Base-by-base conservation (phyloP, 495 filamentous ascomycete genomes). In the Talaromyces nanjingensis region DNA sequence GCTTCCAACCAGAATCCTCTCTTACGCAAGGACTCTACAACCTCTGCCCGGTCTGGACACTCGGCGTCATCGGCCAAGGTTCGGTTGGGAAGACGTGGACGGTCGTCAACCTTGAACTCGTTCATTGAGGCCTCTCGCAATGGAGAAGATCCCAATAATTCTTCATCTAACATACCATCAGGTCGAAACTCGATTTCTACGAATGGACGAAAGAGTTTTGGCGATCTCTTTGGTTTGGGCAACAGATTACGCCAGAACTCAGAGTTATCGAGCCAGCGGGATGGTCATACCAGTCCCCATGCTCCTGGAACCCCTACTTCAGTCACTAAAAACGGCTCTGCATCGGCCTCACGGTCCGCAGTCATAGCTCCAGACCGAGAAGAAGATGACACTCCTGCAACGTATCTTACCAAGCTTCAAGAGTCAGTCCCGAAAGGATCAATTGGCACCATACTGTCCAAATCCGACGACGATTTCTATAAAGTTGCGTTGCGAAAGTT, bases 21-120 rank as follows among this genome's bases (percentile, higher is more conserved):
- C 66, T 76, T 76, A 68, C 86, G 79, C 68, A 86, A 81, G 76
- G 74, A 91, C 80, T 84, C 87, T 64, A 78, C 86, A 67, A 71
- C 80, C 25, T 96, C 91, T 16, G 78, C 82, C 33, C 84, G 82
- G 33, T 96, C 93, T 4, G 80, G 81, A 8, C 84, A 81, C 37
- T 94, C 92, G 1, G 90, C 89, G n/a, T 89, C 90, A 0, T 81
- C 80, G 3, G 72, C 76, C 39, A 70, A 78, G n/a, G 72, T 74
- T 77, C 81, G 86, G 55, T 67, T 76, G 31, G 77, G 79, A 59
- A 83, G 91, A 4, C 56, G 56, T 63, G 88, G 88, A 58, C 82
- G 93, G 60, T 96, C 93, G n/a, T 93, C 91, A 7, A 97, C 94
- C 2, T 82, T 97, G 78, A 91, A 88, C 66, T 97, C 93, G 2